Evolutionary conservation across 2,329 filamentous ascomycete species (phyloP), one percentile per base, ranked within the genome.

Genomic region (Zymoseptoria pseudotritici): DNA sequence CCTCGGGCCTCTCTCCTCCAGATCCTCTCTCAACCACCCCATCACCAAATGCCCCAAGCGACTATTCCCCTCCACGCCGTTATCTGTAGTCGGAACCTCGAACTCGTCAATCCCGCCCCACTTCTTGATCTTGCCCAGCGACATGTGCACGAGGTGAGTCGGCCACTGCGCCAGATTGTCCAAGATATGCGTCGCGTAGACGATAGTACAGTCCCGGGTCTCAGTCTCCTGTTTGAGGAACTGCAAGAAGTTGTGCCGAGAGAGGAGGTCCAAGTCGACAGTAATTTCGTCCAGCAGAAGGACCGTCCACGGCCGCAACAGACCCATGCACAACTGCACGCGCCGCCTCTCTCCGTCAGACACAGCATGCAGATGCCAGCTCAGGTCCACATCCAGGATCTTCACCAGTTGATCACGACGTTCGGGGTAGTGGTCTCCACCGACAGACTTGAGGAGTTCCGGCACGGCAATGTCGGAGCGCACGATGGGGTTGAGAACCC

Each of bases 401-500:
- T 77, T 75, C 29, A 97, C 85, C 49, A 99, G 82, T 80, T 97
- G 90, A 73, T 97, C 92, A 24, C 92, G 83, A 0, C 94, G 87
- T 19, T 83, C 86, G 0, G 89, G 84, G 75, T 89, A 99, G 67
- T 85, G 83, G 74, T 96, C 84, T 11, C 94, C 94, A 62, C 94
- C 94, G 0, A 99, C 90, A 2, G 86, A 91, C 54, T 85, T 79
- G 24, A 99, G 85, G 5, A 99, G 84, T 66, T 95, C 92, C 3
- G 83, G 83, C 3, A 99, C 93, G 61, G 90, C 91, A 67, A 99
- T 96, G 75, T 99, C 94, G 29, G 88, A 95, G 56, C 93, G 89
- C 54, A 97, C 94, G 69, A 97, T 96, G 54, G 90, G 90, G 79
- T 97, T 97, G 9, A 99, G 83, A 2, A 97, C 94, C 94, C 94